These are phyloP conservation scores for Pichia exigua DNA, from an alignment of 805 yeast species.

Conservation along the genomic window DNA sequence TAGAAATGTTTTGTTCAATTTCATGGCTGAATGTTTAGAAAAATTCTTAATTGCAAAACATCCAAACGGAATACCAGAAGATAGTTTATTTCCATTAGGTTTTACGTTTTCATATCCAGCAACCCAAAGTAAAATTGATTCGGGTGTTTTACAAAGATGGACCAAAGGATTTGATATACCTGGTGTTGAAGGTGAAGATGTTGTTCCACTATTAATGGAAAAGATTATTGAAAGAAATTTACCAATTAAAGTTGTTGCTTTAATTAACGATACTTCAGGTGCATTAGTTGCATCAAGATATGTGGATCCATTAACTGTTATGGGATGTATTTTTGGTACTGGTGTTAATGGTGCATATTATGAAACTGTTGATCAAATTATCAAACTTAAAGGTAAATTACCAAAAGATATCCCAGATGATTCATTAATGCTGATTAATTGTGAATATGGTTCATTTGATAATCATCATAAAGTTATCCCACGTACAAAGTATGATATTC, in stretches of 20 bases:
- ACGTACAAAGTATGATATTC: constrained; percentile 79
- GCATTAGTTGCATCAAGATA: constrained; percentile 94
- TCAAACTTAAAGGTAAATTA: constrained; percentile 73
- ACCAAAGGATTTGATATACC: constrained; percentile 96
- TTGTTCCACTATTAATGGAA: constrained; percentile 80
- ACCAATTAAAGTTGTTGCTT: constrained; percentile 85
- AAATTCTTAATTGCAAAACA: constrained; percentile 58
- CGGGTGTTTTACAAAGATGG: constrained; percentile 93
- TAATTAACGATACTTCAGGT: constrained; percentile 96
- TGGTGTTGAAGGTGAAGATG: constrained; percentile 92
- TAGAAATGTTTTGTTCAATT: constrained; percentile 72
- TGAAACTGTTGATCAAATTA: constrained; percentile 68
- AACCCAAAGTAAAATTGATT: constrained; percentile 70
- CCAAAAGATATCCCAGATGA: constrained; percentile 56
- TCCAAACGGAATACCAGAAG: constrained; percentile 57
- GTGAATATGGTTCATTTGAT: constrained; percentile 98
- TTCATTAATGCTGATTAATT: constrained; percentile 90
- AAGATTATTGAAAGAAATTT: constrained; percentile 59
- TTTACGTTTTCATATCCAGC: constrained; percentile 96
- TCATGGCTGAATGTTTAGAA: constrained; percentile 80
- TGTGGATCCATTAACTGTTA: constrained; percentile 81
- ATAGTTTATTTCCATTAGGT: constrained; percentile 68
- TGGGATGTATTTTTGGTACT: constrained; percentile 97
- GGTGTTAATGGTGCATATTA: constrained; percentile 98
- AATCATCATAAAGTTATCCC: constrained; percentile 84